Evolutionary conservation across 305 asterid genomes (phyloP), one percentile per base, ranked within the genome.

Genomic region (Fraxinus albicans): DNA sequence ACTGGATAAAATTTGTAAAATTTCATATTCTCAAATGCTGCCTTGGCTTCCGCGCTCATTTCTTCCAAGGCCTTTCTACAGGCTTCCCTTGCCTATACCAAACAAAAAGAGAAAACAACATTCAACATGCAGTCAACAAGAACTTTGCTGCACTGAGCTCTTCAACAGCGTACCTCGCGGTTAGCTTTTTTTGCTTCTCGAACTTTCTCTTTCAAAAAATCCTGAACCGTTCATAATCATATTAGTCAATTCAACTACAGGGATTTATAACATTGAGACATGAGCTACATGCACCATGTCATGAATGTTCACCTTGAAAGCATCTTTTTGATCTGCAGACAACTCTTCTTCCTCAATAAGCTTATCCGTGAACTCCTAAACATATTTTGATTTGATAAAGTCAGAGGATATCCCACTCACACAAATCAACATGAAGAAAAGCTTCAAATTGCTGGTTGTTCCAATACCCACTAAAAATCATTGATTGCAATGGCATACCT

Each of bases 1-100:
- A 89, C 93, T 1, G 96, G 97, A 92, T 94, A 94, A 86, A 93
- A 94, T 83, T 93, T 94, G 88, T 86, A 87, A 83, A 94, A 91
- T 65, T 69, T 88, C 92, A 94, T 94, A 77, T 85, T 88, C 82
- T 93, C 88, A 87, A 90, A 88, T 25, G 97, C 98, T 78, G 87
- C 85, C 92, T 72, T 95, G 55, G 92, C 83, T 83, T 88, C 93
- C 3, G 55, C 85, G 79, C 92, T 92, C 98, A 95, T 85, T 79
- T 92, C 97, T 29, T 87, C 93, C 85, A 88, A 60, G 25, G 92
- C 91, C 82, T 90, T 95, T 88, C 76, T 90, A 83, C 98, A 95
- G 80, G 97, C 93, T 79, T 89, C 94, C 91, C 88, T 92, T 58
- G 97, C 97, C 98, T 95, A 65, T 73, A 63, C 40, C 74, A n/a